Evolutionary conservation across 495 filamentous ascomycete genomes (phyloP).

Genomic region (Aspergillus cavernicola): DNA sequence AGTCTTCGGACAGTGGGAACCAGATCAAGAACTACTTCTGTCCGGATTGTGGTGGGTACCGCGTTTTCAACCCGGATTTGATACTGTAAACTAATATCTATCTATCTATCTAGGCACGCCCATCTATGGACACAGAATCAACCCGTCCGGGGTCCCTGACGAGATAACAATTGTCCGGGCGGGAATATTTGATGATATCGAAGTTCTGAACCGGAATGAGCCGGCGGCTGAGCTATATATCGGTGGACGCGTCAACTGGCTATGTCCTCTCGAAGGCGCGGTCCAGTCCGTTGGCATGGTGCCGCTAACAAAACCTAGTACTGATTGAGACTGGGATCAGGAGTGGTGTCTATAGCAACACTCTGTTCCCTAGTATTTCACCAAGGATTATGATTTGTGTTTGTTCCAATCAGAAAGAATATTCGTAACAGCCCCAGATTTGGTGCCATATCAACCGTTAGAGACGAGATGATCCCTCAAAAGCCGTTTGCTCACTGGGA

Average conservation of each 20-base stretch:
- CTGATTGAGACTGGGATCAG: too few species aligned
- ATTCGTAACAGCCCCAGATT: too few species aligned
- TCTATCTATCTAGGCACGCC: constrained; percentile 28
- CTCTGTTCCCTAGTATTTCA: too few species aligned
- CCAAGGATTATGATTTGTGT: too few species aligned
- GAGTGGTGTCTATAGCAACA: too few species aligned
- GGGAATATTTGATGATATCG: constrained; percentile 31
- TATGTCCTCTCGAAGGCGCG: constrained; percentile 27
- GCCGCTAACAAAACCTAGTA: neutral
- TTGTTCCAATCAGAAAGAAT: too few species aligned
- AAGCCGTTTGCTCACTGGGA: too few species aligned
- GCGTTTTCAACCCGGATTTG: too few species aligned
- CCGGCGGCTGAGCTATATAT: constrained; percentile 31
- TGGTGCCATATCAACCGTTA: too few species aligned
- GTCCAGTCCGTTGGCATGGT: constrained; percentile 28
- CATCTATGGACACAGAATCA: constrained; percentile 26
- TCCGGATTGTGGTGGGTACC: constrained; percentile 33
- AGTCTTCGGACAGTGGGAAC: constrained; percentile 36
- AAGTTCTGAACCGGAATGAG: constrained; percentile 20
- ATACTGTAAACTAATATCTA: too few species aligned
- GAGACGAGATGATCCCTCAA: too few species aligned
- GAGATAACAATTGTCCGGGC: constrained; percentile 29
- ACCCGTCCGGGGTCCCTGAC: constrained; percentile 13
- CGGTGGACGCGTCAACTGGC: constrained; percentile 24
- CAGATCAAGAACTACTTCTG: constrained; percentile 34